A percentile compares a stretch with the other conserved stretches of the same genome.
phyloP scores from a whole-genome alignment of 2,329 filamentous ascomycete genomes.

The Pseudonectria foliicola region DNA sequence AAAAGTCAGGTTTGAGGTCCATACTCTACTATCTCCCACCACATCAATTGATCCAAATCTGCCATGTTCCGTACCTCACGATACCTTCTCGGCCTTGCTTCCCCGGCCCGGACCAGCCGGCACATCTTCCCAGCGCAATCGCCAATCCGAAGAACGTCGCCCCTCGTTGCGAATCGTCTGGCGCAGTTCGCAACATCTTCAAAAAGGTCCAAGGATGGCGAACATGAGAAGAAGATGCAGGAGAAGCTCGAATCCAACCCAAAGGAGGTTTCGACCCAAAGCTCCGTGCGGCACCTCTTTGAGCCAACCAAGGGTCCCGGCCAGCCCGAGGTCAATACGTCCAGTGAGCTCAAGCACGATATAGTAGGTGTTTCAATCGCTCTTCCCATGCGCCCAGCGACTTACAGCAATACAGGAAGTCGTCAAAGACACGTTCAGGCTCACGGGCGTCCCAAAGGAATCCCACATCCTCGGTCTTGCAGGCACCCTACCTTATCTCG shows the following conservation, averaged over 20 bases:
- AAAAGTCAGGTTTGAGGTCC: too few species aligned
- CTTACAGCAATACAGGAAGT: slow-evolving; percentile 39
- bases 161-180: too few species aligned
- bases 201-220: slow-evolving; percentile 37
- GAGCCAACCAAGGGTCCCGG: slow-evolving; percentile 21
- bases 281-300: slow-evolving; percentile 44
- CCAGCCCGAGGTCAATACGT: slow-evolving; percentile 20
- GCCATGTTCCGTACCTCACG: slow-evolving; percentile 26
- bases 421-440: slow-evolving; percentile 62
- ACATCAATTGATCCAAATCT: background rate
- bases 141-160: background rate
- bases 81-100: slow-evolving; percentile 15
- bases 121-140: background rate
- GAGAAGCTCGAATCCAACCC: slow-evolving; percentile 54
- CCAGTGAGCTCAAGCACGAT: slow-evolving; percentile 35
- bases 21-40: background rate
- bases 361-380: slow-evolving; percentile 42
- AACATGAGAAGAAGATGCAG: slow-evolving; percentile 49
- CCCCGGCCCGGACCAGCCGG: slow-evolving; percentile 4
- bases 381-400: background rate
- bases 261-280: slow-evolving; percentile 52
- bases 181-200: slow-evolving; percentile 4
- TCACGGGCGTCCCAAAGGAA: slow-evolving; percentile 58
- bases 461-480: slow-evolving; percentile 63
- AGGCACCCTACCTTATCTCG: slow-evolving; percentile 78